Conservation (phyloP, 169 alveolate genomes). For the Plasmodium reichenowi region DNA sequence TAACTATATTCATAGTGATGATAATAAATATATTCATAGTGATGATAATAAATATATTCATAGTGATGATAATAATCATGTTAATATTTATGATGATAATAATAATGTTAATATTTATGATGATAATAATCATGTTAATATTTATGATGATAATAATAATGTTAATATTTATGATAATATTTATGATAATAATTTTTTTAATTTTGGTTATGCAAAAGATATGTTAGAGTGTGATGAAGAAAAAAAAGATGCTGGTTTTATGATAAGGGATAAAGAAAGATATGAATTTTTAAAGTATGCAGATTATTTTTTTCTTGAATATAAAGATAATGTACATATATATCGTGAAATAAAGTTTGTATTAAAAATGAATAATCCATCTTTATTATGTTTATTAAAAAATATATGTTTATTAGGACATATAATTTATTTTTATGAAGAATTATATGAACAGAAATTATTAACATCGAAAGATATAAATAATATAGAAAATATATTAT, state of each 20-base stretch:
- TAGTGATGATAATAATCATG: background rate
- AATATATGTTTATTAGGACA: constrained; percentile 34
- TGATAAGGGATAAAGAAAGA: constrained; percentile 2
- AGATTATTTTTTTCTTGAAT: constrained; percentile 36
- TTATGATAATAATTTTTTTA: background rate
- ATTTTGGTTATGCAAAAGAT: too few species aligned
- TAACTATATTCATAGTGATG: background rate
- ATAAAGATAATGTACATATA: constrained; percentile 21
- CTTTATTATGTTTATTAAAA: constrained; percentile 28
- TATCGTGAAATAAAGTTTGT: constrained; percentile 15
- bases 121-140: background rate
- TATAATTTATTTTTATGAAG: constrained; percentile 26
- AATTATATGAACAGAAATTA: constrained; percentile 15
- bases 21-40: background rate
- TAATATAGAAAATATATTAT: constrained; percentile 9
- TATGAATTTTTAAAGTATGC: constrained; percentile 18
- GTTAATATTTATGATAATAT: background rate
- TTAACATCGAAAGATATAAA: constrained; percentile 29
- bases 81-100: background rate
- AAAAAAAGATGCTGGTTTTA: too few species aligned
- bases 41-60: background rate
- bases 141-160: background rate
- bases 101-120: background rate
- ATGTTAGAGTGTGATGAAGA: background rate
- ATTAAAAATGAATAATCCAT: constrained; percentile 25